Conservation (phyloP, 163 green algal species). For the Scenedesmus sp. region DNA sequence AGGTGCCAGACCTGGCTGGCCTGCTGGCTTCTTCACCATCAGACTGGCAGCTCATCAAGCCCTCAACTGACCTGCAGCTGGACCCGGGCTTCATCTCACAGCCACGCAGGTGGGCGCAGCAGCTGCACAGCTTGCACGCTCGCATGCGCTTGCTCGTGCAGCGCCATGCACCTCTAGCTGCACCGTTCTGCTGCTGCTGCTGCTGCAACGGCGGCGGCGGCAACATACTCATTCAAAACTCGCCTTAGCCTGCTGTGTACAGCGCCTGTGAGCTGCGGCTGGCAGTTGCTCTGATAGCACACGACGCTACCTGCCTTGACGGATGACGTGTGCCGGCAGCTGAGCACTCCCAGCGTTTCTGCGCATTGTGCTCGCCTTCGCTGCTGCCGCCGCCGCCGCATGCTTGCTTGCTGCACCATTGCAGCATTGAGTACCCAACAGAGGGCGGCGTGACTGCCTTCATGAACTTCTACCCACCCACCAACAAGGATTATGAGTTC, state of each 20-base stretch:
- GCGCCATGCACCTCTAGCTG: not conserved
- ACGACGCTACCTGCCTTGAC: too few species aligned
- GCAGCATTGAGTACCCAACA: constrained; percentile 41
- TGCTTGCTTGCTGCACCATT: not conserved
- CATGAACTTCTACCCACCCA: constrained; percentile 78
- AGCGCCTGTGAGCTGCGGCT: too few species aligned
- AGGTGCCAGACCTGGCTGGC: constrained; percentile 39
- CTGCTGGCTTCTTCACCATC: constrained; percentile 40
- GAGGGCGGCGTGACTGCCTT: constrained; percentile 63
- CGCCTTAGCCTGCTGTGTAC: too few species aligned
- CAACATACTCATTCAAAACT: too few species aligned
- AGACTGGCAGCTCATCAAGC: constrained; percentile 60
- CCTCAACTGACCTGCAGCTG: constrained; percentile 58
- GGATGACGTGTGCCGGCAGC: too few species aligned
- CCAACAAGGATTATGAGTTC: constrained; percentile 71
- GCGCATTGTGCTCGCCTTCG: too few species aligned
- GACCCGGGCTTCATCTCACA: constrained; percentile 74
- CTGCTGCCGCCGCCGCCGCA: not conserved
- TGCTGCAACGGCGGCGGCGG: too few species aligned
- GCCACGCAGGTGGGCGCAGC: constrained; percentile 41
- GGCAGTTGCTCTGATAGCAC: too few species aligned
- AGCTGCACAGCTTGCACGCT: not conserved
- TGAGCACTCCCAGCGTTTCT: too few species aligned
- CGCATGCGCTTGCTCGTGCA: not conserved
- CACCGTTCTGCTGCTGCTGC: not conserved